Base-by-base conservation (phyloP, 2,329 filamentous ascomycete genomes). In the Fusarium sp. region DNA sequence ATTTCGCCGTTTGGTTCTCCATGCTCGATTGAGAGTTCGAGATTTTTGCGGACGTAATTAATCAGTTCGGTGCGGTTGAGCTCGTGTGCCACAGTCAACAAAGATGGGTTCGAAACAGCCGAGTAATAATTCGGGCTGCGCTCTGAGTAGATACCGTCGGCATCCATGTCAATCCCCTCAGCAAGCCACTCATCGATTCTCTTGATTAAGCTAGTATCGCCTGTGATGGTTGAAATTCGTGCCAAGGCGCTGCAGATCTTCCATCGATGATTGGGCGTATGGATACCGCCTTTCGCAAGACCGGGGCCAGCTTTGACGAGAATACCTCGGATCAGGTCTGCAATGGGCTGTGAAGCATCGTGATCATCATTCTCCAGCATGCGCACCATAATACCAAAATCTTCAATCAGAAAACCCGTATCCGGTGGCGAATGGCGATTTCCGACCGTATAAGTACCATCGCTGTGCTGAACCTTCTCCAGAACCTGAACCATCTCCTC, bases 221-320 rank as follows among this genome's bases (percentile, higher is more conserved):
- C 43, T 0, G 39, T 63, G 3, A 63, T 63, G 17, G 15, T 30
- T 1, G 58, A 63, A n/a, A 63, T 63, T 7, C 60, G 49, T 1
- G 60, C 58, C 7, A 63, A n/a, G 2, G 60, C 60, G 15, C 58
- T 63, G 14, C 60, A 63, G 3, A 63, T 63, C 32, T 63, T 63
- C 60, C 60, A 63, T 35, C 58, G 35, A 3, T 63, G 60, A 6
- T 63, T 63, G 1, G 60, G 60, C 0, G 60, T 63, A 17, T 63
- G 60, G 1, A 63, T 49, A 2, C 60, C 60, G 0, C 60, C 60
- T 6, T 63, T 63, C 2, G 44, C 43, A 5, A 63, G 60, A 19
- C 60, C 60, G 7, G 50, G 51, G 0, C 40, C 58, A 6, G 60
- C 60, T 14, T 63, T 63, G 2, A 45, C 28, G 5, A 63, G 58